A percentile compares a stretch with the other conserved stretches of the same genome.
These are phyloP conservation scores for Raffaelea albimanens DNA, from an alignment of 2,329 filamentous ascomycete species.

Conservation along the genomic window DNA sequence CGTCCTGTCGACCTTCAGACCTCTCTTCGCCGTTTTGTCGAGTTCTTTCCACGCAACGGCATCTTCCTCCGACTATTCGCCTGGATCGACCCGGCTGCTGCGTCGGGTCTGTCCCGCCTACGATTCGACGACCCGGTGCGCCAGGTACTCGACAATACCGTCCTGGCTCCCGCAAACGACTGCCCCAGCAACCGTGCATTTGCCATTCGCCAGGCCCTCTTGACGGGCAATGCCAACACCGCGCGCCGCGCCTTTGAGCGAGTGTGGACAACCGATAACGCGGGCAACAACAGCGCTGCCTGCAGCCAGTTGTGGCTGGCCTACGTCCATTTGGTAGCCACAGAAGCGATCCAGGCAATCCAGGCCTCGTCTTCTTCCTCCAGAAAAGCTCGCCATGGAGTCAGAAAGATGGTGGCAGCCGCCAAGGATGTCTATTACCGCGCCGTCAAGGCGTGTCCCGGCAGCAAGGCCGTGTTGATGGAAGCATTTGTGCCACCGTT, in stretches of 20 bases:
- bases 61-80: conserved; percentile 63
- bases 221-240: conserved; percentile 40
- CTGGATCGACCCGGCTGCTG: conserved; percentile 52
- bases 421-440: conserved; percentile 39
- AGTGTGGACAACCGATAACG: no score
- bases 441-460: conserved; percentile 37
- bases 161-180: conserved; percentile 30
- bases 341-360: conserved; percentile 4
- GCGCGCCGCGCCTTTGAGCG: conserved; percentile 41
- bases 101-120: conserved; percentile 24
- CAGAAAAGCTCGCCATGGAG: conserved; percentile 13
- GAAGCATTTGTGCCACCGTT: conserved; percentile 31
- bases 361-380: conserved; percentile 20
- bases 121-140: conserved; percentile 69
- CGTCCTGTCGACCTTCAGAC: conserved; percentile 56
- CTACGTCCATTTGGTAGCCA: conserved; percentile 35
- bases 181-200: conserved; percentile 35
- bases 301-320: conserved; percentile 35
- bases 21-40: conserved; percentile 51
- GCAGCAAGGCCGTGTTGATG: conserved; percentile 40
- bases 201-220: conserved; percentile 41
- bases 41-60: conserved; percentile 63
- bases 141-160: conserved; percentile 47
- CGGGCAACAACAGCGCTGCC: conserved; percentile 33
- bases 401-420: conserved; percentile 5